phyloP scores from a whole-genome alignment of 371 early-diverging fungal genomes.

The Neoconidiobolus thromboides region DNA sequence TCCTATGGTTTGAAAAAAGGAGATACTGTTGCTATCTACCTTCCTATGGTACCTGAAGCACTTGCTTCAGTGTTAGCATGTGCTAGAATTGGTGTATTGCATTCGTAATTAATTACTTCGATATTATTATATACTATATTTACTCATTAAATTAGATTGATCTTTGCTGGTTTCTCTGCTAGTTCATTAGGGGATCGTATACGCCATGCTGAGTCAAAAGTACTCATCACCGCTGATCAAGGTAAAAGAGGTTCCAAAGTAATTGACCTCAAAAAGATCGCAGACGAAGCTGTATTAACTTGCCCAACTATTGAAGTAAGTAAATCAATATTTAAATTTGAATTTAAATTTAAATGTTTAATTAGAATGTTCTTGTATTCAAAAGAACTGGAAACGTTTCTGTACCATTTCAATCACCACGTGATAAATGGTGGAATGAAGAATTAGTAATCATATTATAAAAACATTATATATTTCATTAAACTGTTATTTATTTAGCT shows the following conservation, averaged over 20 bases:
- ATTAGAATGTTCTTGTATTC: conserved; percentile 56
- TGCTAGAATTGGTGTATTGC: conserved; percentile 80
- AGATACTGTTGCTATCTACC: conserved; percentile 84
- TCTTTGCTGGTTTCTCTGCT: conserved; percentile 85
- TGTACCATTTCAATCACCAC: conserved; percentile 44
- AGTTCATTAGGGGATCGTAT: conserved; percentile 73
- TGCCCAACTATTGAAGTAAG: conserved; percentile 42
- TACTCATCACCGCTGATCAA: conserved; percentile 70
- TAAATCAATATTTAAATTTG: neutral
- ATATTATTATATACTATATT: neutral
- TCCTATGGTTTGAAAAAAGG: conserved; percentile 71
- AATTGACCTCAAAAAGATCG: conserved; percentile 76
- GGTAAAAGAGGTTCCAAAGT: conserved; percentile 79
- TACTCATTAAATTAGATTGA: conserved; percentile 28
- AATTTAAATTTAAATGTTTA: neutral
- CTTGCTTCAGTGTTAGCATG: conserved; percentile 83
- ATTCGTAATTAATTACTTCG: conserved; percentile 13
- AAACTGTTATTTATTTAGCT: too few relatives aligned
- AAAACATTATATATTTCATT: neutral
- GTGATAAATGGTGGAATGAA: conserved; percentile 83
- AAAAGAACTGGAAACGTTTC: conserved; percentile 60
- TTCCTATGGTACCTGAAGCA: conserved; percentile 95
- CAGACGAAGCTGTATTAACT: conserved; percentile 60
- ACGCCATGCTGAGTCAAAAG: conserved; percentile 46
- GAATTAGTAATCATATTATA: conserved; percentile 22